Percentiles rank a stretch among this genome's conserved stretches.
These are phyloP conservation scores for Populus nigra DNA, from an alignment of 345 rosid genomes.

Conservation along the genomic window DNA sequence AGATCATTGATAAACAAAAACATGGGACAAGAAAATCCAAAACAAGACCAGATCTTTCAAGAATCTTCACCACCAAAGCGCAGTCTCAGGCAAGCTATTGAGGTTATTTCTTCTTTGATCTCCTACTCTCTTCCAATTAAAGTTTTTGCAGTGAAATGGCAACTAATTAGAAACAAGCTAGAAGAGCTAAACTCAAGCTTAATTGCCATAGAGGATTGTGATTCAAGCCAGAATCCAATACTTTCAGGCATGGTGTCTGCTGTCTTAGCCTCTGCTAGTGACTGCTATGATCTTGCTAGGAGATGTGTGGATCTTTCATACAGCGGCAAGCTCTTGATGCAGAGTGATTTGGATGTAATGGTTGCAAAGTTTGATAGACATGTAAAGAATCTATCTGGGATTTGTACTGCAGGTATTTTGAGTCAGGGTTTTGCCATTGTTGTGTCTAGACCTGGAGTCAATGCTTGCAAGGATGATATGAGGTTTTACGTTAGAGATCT, in stretches of 20 bases:
- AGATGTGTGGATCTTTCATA: constrained; percentile 67
- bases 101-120: constrained; percentile 57
- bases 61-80: constrained; percentile 32
- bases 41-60: constrained; percentile 14
- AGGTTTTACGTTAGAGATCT: constrained; percentile 79
- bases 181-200: constrained; percentile 67
- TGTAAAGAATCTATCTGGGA: constrained; percentile 50
- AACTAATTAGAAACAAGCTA: constrained; percentile 60
- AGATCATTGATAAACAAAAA: constrained; percentile 6
- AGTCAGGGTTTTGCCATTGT: constrained; percentile 71
- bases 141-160: constrained; percentile 81
- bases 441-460: constrained; percentile 64
- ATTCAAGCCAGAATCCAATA: constrained; percentile 45
- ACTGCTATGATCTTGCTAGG: constrained; percentile 62
- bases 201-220: constrained; percentile 48
- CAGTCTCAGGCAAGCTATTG: constrained; percentile 46
- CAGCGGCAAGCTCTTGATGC: constrained; percentile 95
- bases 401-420: constrained; percentile 60
- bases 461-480: constrained; percentile 76
- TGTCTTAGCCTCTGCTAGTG: constrained; percentile 39
- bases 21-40: constrained; percentile 32
- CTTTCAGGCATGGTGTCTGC: constrained; percentile 47
- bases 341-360: constrained; percentile 78
- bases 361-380: constrained; percentile 54
- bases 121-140: constrained; percentile 62